phyloP scores from a whole-genome alignment of 202 grass and related monocot genomes.

The Bolboschoenoplectus hybrid region DNA sequence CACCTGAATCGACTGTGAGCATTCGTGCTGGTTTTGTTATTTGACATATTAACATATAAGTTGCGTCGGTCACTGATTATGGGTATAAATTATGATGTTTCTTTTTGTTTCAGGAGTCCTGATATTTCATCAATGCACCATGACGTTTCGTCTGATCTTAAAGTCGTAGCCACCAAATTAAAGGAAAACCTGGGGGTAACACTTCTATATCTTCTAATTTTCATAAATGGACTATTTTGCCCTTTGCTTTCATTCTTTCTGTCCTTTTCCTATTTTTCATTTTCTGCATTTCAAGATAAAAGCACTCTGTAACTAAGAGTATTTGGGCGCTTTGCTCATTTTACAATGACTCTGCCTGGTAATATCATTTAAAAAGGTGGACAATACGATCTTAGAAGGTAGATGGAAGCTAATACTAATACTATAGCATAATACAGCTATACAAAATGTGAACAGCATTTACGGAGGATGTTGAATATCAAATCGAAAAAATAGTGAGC shows the following conservation, averaged over 20 bases:
- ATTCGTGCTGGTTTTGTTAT: neutral
- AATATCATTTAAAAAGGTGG: neutral
- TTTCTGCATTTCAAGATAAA: neutral
- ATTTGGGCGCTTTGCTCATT: neutral
- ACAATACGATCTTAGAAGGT: neutral
- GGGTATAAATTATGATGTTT: neutral
- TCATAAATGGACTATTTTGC: conserved; percentile 17
- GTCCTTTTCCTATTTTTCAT: neutral
- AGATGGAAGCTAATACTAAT: neutral
- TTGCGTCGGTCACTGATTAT: neutral
- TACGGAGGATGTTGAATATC: neutral
- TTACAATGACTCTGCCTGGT: neutral
- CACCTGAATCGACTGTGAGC: neutral
- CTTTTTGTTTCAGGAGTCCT: conserved; percentile 49
- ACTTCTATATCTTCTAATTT: conserved; percentile 21
- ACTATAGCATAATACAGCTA: neutral
- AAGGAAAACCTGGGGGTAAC: conserved; percentile 61
- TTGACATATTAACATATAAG: neutral
- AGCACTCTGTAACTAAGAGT: neutral
- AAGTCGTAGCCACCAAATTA: conserved; percentile 58
- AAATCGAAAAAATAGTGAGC: neutral
- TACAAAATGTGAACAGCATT: neutral
- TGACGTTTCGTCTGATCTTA: conserved; percentile 74
- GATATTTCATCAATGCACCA: conserved; percentile 81
- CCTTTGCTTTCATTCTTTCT: neutral